These are phyloP conservation scores for Trifolium subterraneum DNA, from an alignment of 306 rosid genomes.

Conservation along the genomic window DNA sequence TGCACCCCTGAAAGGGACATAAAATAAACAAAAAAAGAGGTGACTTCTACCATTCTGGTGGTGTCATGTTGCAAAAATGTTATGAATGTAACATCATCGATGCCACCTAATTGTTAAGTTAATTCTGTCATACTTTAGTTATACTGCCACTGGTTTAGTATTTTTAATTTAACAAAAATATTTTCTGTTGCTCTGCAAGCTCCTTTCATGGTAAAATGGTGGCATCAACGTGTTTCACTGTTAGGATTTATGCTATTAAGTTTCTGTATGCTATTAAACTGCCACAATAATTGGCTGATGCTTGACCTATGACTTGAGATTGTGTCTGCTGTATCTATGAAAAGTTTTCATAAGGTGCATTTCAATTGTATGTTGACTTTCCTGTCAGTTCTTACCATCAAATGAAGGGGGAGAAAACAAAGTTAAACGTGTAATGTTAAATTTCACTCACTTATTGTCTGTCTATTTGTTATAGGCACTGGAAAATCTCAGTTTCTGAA, in stretches of 20 bases:
- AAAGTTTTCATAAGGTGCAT: conserved; percentile 33
- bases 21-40: not conserved
- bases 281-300: conserved; percentile 28
- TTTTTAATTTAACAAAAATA: conserved; percentile 1
- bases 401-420: not conserved
- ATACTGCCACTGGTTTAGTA: conserved; percentile 24
- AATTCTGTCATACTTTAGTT: conserved; percentile 14
- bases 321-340: conserved; percentile 34
- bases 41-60: conserved; percentile 29
- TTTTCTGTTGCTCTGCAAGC: not conserved
- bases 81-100: conserved; percentile 11
- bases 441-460: conserved; percentile 27
- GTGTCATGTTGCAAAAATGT: not conserved
- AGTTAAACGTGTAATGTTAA: not conserved
- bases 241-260: conserved; percentile 21
- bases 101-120: conserved; percentile 9
- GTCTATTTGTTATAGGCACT: conserved; percentile 60
- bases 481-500: conserved; percentile 97
- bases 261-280: conserved; percentile 35
- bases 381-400: conserved; percentile 29
- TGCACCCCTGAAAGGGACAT: conserved; percentile 26
- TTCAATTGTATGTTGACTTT: conserved; percentile 32
- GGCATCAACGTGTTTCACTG: conserved; percentile 6
- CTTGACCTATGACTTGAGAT: conserved; percentile 16
- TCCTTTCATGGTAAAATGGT: not conserved